These are phyloP conservation scores for Effrenium voratum DNA, from an alignment of 73 alveolate species.

Conservation along the genomic window DNA sequence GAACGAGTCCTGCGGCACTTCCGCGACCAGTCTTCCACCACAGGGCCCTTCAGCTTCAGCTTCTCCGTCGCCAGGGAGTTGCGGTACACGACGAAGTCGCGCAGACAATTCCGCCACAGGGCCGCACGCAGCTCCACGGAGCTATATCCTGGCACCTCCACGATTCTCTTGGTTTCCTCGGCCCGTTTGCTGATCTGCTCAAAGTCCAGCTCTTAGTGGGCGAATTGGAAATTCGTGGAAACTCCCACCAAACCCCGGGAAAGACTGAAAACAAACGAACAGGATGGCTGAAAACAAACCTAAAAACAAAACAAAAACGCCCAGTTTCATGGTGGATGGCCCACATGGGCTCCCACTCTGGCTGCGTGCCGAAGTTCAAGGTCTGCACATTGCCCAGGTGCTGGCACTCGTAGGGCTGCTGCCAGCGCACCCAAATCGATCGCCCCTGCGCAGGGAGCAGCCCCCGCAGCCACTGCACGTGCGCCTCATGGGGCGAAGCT, in stretches of 20 bases:
- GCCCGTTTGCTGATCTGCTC: no score
- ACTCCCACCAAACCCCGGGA: no score
- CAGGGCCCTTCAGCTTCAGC: not conserved
- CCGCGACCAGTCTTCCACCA: no score
- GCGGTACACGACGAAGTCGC: not conserved
- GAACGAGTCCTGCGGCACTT: no score
- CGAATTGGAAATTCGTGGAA: no score
- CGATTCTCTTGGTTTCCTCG: conserved; percentile 31
- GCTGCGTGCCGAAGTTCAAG: conserved; percentile 46
- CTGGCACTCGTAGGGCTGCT: conserved; percentile 52
- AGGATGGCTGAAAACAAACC: no score
- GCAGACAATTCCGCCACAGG: not conserved
- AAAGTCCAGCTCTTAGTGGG: no score
- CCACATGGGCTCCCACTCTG: conserved; percentile 81
- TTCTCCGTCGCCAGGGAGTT: not conserved
- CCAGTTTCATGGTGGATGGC: conserved; percentile 38
- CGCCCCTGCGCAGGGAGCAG: not conserved
- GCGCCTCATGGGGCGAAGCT: conserved; percentile 57
- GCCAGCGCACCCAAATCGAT: conserved; percentile 37
- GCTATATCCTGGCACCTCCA: not conserved
- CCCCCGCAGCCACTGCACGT: conserved; percentile 33
- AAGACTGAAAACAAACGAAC: no score
- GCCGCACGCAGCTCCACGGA: conserved; percentile 32
- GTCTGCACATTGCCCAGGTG: conserved; percentile 82
- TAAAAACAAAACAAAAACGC: no score